A percentile compares a stretch with the other conserved stretches of the same genome.
Conservation (phyloP, 257 asterid species). For the Rubia yunnanensis region DNA sequence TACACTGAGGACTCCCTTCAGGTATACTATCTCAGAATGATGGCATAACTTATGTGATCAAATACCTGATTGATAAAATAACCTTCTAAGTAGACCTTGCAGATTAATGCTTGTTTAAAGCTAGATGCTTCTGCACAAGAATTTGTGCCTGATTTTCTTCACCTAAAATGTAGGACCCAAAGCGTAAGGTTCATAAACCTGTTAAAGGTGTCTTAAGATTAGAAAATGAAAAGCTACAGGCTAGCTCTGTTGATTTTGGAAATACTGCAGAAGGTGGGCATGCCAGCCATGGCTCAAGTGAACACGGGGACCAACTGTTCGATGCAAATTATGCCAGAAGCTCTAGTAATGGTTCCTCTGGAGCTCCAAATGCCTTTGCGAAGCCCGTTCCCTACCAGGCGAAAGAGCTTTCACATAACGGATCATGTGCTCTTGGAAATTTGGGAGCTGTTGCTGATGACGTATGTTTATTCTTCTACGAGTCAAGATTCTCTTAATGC, state of each 20-base stretch:
- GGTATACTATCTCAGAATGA: constrained; percentile 29
- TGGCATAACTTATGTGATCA: not conserved
- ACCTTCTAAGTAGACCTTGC: not conserved
- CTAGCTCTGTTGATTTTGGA: constrained; percentile 50
- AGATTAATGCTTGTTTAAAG: not conserved
- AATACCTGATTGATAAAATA: not conserved
- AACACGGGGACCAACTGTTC: constrained; percentile 34
- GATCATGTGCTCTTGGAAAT: constrained; percentile 47
- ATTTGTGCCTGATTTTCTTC: constrained; percentile 15
- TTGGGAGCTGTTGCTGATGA: constrained; percentile 43
- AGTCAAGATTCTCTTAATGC: not conserved
- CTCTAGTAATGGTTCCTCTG: constrained; percentile 41
- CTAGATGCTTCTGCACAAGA: constrained; percentile 5
- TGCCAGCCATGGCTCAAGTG: constrained; percentile 37
- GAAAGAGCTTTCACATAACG: constrained; percentile 57
- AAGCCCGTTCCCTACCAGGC: constrained; percentile 43
- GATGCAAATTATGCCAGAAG: constrained; percentile 30
- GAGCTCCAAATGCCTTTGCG: constrained; percentile 27
- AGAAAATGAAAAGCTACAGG: constrained; percentile 93
- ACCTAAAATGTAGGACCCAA: constrained; percentile 66
- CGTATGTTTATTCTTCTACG: constrained; percentile 37
- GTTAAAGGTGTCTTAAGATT: constrained; percentile 81
- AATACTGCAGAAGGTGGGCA: constrained; percentile 49
- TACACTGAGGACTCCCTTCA: constrained; percentile 94
- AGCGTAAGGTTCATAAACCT: constrained; percentile 91